phyloP scores from a whole-genome alignment of 1,284 basidiomycete species.

The Vanrija sp. region DNA sequence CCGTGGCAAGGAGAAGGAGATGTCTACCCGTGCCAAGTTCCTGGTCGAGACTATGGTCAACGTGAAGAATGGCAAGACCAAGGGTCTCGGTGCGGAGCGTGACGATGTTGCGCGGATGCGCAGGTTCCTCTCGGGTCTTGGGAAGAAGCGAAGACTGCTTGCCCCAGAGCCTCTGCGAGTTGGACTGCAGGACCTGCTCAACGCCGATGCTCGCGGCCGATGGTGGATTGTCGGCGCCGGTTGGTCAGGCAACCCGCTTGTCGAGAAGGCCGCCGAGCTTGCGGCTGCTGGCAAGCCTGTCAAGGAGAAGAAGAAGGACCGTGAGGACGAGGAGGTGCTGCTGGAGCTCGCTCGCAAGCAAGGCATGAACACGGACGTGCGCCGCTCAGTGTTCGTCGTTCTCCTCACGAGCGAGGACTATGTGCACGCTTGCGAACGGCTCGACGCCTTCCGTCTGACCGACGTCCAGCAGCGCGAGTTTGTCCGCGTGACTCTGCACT shows the following conservation, averaged over 20 bases:
- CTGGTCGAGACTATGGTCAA: conserved; percentile 89
- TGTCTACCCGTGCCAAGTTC: conserved; percentile 70
- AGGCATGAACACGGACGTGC: conserved; percentile 97
- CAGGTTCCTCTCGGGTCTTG: conserved; percentile 70
- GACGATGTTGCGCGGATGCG: conserved; percentile 63
- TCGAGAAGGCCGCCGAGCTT: conserved; percentile 52
- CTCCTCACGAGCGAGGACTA: conserved; percentile 97
- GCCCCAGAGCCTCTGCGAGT: conserved; percentile 80
- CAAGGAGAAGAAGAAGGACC: conserved; percentile 13
- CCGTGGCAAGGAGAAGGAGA: conserved; percentile 55
- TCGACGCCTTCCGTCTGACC: conserved; percentile 75
- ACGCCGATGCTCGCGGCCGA: conserved; percentile 82
- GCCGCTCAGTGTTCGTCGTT: conserved; percentile 84
- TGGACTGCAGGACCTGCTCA: conserved; percentile 75
- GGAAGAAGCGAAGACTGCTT: conserved; percentile 70
- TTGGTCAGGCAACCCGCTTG: conserved; percentile 87
- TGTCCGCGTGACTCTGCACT: conserved; percentile 85
- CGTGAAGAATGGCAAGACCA: conserved; percentile 84
- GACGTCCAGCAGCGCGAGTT: conserved; percentile 94
- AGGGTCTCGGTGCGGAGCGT: conserved; percentile 61
- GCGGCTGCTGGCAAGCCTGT: background rate
- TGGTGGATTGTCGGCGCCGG: conserved; percentile 99
- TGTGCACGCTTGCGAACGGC: conserved; percentile 81
- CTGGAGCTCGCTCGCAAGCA: conserved; percentile 80
- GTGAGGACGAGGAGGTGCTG: conserved; percentile 57